Conservation (phyloP, 1,284 basidiomycete species). For the Fomitiporia mediterranea region DNA sequence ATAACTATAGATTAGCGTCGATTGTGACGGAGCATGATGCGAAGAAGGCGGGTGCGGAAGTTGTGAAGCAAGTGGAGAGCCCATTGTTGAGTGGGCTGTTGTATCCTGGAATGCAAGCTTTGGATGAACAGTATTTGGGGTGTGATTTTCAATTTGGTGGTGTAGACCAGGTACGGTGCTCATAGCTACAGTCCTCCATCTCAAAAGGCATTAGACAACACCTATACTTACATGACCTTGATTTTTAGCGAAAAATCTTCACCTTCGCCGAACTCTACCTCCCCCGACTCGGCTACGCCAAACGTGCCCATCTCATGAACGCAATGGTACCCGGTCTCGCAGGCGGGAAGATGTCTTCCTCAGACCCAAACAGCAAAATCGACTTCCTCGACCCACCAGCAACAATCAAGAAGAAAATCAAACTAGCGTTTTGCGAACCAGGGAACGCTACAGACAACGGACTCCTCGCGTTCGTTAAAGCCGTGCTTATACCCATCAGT, state of each 20-base stretch:
- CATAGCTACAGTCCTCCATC: not conserved
- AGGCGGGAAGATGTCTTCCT: slow-evolving; percentile 99
- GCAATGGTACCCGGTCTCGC: slow-evolving; percentile 94
- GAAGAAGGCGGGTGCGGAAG: slow-evolving; percentile 98
- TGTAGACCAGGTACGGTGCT: slow-evolving; percentile 77
- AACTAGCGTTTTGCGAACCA: slow-evolving; percentile 90
- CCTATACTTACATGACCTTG: not conserved
- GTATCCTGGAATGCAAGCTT: slow-evolving; percentile 94
- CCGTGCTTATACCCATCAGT: slow-evolving; percentile 88
- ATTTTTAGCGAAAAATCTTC: slow-evolving; percentile 97
- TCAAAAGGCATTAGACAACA: slow-evolving; percentile 9
- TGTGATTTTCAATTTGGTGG: slow-evolving; percentile 99
- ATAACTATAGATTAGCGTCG: slow-evolving; percentile 89
- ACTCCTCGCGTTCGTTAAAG: slow-evolving; percentile 82
- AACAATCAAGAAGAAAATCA: slow-evolving; percentile 85
- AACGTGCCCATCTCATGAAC: slow-evolving; percentile 98
- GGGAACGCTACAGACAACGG: slow-evolving; percentile 92
- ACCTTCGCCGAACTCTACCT: slow-evolving; percentile 96
- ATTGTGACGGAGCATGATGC: slow-evolving; percentile 94
- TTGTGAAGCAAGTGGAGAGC: slow-evolving; percentile 96
- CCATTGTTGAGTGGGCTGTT: slow-evolving; percentile 88
- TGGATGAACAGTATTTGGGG: slow-evolving; percentile 96
- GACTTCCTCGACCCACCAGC: slow-evolving; percentile 93
- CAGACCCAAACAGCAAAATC: slow-evolving; percentile 95
- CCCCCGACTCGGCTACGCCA: slow-evolving; percentile 88